Percentiles rank a stretch among this genome's conserved stretches.
phyloP scores from a whole-genome alignment of 2,329 filamentous ascomycete genomes.

The Sphaerulina populicola region DNA sequence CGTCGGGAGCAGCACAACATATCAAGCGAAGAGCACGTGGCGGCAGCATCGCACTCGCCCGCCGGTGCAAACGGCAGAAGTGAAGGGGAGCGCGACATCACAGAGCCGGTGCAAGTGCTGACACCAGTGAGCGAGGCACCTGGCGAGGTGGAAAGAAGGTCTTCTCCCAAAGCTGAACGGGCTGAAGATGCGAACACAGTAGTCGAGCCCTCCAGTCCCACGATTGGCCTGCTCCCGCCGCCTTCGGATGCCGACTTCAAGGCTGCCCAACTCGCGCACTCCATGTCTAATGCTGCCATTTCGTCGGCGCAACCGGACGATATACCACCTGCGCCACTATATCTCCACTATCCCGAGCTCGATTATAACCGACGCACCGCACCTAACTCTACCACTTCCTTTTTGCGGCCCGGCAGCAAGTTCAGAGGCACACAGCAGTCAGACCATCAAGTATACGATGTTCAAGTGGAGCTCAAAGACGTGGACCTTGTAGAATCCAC shows the following conservation, averaged over 20 bases:
- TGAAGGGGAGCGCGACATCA: background rate
- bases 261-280: conserved; percentile 21
- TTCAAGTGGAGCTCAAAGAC: conserved; percentile 94
- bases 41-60: conserved; percentile 1
- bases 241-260: conserved; percentile 24
- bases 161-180: conserved; percentile 36
- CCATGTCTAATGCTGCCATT: conserved; percentile 25
- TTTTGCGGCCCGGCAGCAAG: conserved; percentile 74
- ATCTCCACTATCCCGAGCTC: conserved; percentile 25
- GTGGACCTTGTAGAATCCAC: conserved; percentile 92
- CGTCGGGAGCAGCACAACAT: conserved; percentile 14
- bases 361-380: conserved; percentile 48
- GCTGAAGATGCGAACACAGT: conserved; percentile 34
- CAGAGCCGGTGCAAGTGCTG: background rate
- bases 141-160: conserved; percentile 14
- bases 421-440: conserved; percentile 90
- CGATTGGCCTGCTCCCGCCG: conserved; percentile 21
- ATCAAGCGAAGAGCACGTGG: conserved; percentile 3
- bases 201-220: conserved; percentile 23
- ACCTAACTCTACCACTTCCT: conserved; percentile 70
- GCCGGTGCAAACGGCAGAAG: conserved; percentile 5
- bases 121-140: conserved; percentile 12
- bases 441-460: conserved; percentile 86
- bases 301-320: conserved; percentile 14
- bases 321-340: conserved; percentile 20